Evolutionary conservation across 148 eudicot species (phyloP).

Genomic region (Rhododendron ferrugineum): DNA sequence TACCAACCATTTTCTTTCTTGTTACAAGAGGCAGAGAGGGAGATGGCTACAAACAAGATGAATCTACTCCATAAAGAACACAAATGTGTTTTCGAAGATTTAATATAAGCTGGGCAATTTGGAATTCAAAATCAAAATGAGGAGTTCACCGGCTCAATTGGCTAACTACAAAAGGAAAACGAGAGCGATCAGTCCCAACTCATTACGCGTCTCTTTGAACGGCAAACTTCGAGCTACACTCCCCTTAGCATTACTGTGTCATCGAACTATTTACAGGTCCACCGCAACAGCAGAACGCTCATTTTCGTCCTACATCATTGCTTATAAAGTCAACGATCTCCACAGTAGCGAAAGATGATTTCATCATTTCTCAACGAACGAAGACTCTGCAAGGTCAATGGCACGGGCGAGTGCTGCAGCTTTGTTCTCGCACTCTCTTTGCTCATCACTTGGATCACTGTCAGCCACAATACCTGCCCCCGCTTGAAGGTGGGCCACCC

Average conservation of each 20-base stretch:
- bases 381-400: conserved; percentile 94
- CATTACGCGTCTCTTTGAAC: neutral
- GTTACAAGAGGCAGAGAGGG: neutral
- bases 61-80: neutral
- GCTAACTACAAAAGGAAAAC: neutral
- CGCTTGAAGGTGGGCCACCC: conserved; percentile 96
- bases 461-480: conserved; percentile 99
- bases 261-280: neutral
- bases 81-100: too few relatives aligned
- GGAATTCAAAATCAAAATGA: neutral
- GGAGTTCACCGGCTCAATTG: neutral
- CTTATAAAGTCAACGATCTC: neutral
- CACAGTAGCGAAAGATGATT: neutral
- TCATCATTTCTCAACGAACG: conserved; percentile 48
- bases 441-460: conserved; percentile 85
- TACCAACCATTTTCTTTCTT: neutral
- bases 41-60: neutral
- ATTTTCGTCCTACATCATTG: neutral
- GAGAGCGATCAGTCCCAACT: neutral
- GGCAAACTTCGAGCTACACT: neutral
- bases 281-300: neutral
- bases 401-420: conserved; percentile 94
- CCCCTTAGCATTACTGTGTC: neutral
- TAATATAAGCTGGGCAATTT: too few relatives aligned
- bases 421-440: conserved; percentile 95